Evolutionary conservation across 768 basidiomycete genomes (phyloP).

Genomic region (Tremella fuciformis): DNA sequence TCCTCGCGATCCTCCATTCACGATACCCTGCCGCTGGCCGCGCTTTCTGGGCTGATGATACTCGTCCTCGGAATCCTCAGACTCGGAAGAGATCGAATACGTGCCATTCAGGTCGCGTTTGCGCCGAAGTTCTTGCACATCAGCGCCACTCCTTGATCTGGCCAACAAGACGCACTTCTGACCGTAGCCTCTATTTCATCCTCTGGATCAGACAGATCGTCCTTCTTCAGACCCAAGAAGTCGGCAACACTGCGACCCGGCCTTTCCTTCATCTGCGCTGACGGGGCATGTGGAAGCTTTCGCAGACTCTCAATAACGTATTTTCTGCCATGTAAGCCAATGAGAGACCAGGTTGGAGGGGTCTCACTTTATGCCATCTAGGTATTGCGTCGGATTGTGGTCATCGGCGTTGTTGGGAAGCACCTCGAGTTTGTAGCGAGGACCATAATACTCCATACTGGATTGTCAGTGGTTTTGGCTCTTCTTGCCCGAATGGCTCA

Average conservation of each 20-base stretch:
- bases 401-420: conserved; percentile 92
- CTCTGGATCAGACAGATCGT: conserved; percentile 41
- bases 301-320: conserved; percentile 60
- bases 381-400: conserved; percentile 73
- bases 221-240: conserved; percentile 55
- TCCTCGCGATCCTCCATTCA: conserved; percentile 4
- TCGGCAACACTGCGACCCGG: conserved; percentile 59
- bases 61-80: conserved; percentile 7
- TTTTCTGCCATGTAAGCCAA: conserved; percentile 53
- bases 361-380: conserved; percentile 73
- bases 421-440: conserved; percentile 88
- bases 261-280: conserved; percentile 79
- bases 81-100: conserved; percentile 6
- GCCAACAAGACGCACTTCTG: conserved; percentile 40
- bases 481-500: conserved; percentile 23
- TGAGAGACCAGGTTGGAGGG: neutral
- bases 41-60: neutral
- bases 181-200: conserved; percentile 54
- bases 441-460: conserved; percentile 97
- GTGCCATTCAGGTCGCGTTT: conserved; percentile 7
- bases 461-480: conserved; percentile 47
- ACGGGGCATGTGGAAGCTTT: conserved; percentile 70
- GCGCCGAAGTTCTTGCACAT: conserved; percentile 6
- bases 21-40: conserved; percentile 1
- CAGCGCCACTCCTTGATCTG: neutral